phyloP scores from a whole-genome alignment of 495 filamentous ascomycete genomes.

The Tuber calosporum region DNA sequence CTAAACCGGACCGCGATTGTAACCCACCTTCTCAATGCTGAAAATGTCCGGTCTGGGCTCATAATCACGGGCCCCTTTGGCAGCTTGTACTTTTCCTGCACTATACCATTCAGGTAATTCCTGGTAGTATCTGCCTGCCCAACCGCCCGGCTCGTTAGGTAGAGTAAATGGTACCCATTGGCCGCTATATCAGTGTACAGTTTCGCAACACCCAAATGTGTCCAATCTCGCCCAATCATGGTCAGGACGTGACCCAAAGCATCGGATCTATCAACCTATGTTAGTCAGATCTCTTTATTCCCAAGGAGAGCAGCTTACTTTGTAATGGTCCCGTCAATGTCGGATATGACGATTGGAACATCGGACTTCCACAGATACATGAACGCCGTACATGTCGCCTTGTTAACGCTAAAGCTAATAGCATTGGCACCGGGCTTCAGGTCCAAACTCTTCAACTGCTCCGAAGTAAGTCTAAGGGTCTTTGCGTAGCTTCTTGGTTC shows the following conservation, averaged over 20 bases:
- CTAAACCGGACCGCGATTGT: conserved; percentile 2
- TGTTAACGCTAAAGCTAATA: conserved; percentile 94
- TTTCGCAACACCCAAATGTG: conserved; percentile 91
- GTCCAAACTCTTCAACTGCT: conserved; percentile 81
- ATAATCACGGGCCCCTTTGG: conserved; percentile 90
- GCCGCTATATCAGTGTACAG: conserved; percentile 90
- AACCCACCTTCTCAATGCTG: conserved; percentile 67
- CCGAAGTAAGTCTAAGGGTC: conserved; percentile 89
- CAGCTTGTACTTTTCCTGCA: conserved; percentile 76
- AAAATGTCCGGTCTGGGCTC: conserved; percentile 90
- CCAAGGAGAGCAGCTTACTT: conserved; percentile 50
- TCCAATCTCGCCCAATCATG: conserved; percentile 98
- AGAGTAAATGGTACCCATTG: conserved; percentile 98
- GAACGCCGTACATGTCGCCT: conserved; percentile 78
- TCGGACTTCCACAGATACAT: conserved; percentile 93
- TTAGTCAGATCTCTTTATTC: neutral
- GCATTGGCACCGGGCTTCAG: conserved; percentile 77
- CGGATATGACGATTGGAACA: conserved; percentile 89
- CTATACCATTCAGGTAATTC: conserved; percentile 81
- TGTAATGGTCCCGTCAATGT: conserved; percentile 98
- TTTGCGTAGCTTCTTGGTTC: conserved; percentile 82
- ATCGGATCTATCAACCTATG: conserved; percentile 56
- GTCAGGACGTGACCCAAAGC: conserved; percentile 95
- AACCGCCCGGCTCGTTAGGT: conserved; percentile 87
- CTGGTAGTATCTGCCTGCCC: conserved; percentile 89